Percentiles rank a stretch among this genome's conserved stretches.
Evolutionary conservation across 805 yeast species (phyloP).

Genomic region (Cyberlindnera veronae): DNA sequence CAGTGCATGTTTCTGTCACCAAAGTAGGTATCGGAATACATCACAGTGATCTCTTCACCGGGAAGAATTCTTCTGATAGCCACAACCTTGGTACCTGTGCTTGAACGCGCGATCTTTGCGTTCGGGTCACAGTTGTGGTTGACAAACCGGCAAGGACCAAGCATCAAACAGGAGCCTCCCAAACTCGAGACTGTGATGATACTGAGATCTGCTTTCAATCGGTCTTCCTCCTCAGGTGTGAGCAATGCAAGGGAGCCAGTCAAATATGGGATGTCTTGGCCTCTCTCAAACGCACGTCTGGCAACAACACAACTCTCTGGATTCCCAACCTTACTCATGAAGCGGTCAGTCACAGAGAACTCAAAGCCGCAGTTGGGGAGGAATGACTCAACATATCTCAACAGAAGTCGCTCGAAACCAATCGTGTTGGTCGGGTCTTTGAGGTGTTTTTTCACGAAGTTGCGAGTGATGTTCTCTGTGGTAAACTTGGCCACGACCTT

Average conservation of each 20-base stretch:
- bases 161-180: constrained; percentile 36
- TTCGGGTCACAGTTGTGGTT: constrained; percentile 48
- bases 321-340: constrained; percentile 16
- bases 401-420: constrained; percentile 36
- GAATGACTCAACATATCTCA: constrained; percentile 35
- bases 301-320: constrained; percentile 39
- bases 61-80: constrained; percentile 33
- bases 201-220: constrained; percentile 39
- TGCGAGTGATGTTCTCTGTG: constrained; percentile 5
- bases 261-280: constrained; percentile 33
- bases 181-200: constrained; percentile 35
- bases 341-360: constrained; percentile 41
- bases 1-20: constrained; percentile 41
- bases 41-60: constrained; percentile 48
- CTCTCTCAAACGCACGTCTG: constrained; percentile 26
- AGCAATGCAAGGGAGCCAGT: constrained; percentile 37
- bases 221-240: constrained; percentile 31
- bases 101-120: constrained; percentile 32
- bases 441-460: constrained; percentile 2
- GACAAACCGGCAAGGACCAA: constrained; percentile 46
- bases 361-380: constrained; percentile 38
- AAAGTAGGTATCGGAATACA: constrained; percentile 40
- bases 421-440: constrained; percentile 6
- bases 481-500: constrained; percentile 27
- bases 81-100: constrained; percentile 30